Conservation (phyloP, 1,139 yeast species). For the Debaryomyces subglobosus region DNA sequence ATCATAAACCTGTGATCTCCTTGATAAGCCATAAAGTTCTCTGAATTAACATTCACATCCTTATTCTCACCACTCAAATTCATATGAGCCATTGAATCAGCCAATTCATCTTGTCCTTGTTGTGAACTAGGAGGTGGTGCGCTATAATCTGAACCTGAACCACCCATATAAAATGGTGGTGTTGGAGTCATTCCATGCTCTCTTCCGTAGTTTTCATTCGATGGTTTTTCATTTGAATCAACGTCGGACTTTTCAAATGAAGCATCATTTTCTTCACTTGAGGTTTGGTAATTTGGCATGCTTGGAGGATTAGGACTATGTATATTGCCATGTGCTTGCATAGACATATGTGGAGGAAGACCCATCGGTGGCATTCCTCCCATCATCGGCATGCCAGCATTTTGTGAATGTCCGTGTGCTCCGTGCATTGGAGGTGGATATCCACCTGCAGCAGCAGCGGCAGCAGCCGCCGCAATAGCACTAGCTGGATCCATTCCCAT, state of each 20-base stretch:
- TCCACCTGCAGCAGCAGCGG: slow-evolving; percentile 27
- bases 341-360: slow-evolving; percentile 13
- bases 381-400: slow-evolving; percentile 9
- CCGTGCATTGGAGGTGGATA: slow-evolving; percentile 17
- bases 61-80: slow-evolving; percentile 13
- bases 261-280: slow-evolving; percentile 5
- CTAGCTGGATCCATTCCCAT: slow-evolving; percentile 42
- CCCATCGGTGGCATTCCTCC: slow-evolving; percentile 16
- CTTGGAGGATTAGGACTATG: background rate
- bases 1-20: slow-evolving; percentile 13
- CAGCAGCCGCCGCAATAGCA: slow-evolving; percentile 31
- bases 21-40: slow-evolving; percentile 4
- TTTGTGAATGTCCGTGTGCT: slow-evolving; percentile 8
- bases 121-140: background rate
- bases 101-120: slow-evolving; percentile 16
- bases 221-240: background rate
- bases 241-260: slow-evolving; percentile 7
- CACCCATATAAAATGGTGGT: slow-evolving; percentile 12
- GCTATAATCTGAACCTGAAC: slow-evolving; percentile 8
- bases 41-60: slow-evolving; percentile 2
- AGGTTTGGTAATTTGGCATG: background rate
- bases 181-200: background rate
- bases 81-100: slow-evolving; percentile 22
- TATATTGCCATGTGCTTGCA: slow-evolving; percentile 1
- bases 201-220: background rate